These are phyloP conservation scores for Triadica sebifera DNA, from an alignment of 345 rosid species.

Conservation along the genomic window DNA sequence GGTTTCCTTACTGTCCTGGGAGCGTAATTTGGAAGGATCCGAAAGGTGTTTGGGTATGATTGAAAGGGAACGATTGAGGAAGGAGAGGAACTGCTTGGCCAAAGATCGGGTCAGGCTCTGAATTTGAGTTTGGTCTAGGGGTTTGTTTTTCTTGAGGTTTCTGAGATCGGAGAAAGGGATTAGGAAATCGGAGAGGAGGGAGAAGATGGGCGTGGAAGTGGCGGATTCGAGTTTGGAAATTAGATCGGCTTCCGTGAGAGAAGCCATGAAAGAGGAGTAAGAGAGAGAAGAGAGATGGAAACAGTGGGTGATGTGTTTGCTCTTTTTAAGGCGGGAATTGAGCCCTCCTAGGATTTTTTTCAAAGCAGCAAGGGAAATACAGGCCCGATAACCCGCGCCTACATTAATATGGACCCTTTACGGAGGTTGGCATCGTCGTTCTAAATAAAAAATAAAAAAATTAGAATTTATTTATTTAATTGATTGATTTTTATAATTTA, in stretches of 20 bases:
- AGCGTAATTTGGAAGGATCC: constrained; percentile 15
- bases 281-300: neutral
- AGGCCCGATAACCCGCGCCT: too few relatives aligned
- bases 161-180: constrained; percentile 43
- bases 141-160: constrained; percentile 16
- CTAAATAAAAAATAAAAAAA: too few relatives aligned
- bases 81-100: constrained; percentile 67
- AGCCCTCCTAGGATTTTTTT: neutral
- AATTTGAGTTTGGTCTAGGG: constrained; percentile 24
- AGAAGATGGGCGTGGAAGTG: constrained; percentile 34
- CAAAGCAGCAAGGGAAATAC: too few relatives aligned
- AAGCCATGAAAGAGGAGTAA: constrained; percentile 37
- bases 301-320: neutral
- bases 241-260: constrained; percentile 42
- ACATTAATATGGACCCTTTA: too few relatives aligned
- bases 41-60: constrained; percentile 75
- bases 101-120: constrained; percentile 50
- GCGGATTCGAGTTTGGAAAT: constrained; percentile 49
- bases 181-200: constrained; percentile 59
- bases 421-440: too few relatives aligned
- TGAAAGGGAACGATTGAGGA: constrained; percentile 67
- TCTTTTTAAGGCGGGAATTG: constrained; percentile 2
- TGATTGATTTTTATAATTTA: too few relatives aligned
- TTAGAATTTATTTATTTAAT: too few relatives aligned
- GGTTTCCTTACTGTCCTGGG: neutral